Conservation (phyloP, 768 basidiomycete species). For the Tremella yokohamensis region DNA sequence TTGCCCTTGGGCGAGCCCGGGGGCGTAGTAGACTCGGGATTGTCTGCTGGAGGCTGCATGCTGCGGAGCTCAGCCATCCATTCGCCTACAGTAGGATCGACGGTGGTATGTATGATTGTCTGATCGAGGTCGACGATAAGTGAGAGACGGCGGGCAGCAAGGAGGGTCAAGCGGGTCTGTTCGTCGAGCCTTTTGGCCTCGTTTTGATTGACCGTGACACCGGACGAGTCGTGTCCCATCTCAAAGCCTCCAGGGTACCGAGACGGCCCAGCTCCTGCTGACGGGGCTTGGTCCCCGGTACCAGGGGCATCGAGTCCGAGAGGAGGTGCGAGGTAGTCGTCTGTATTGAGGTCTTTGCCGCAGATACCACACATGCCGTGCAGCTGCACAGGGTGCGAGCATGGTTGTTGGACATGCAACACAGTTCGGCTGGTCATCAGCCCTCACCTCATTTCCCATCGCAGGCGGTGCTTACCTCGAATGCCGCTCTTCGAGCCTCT, state of each 20-base stretch:
- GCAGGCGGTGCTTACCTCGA: conserved; percentile 20
- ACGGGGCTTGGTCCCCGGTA: too few species aligned
- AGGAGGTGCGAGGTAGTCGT: conserved; percentile 43
- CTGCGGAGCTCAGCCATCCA: conserved; percentile 67
- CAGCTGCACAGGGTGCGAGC: conserved; percentile 90
- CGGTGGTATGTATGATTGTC: conserved; percentile 96
- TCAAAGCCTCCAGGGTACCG: conserved; percentile 31
- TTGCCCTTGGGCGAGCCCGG: conserved; percentile 26
- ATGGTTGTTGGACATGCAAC: conserved; percentile 76
- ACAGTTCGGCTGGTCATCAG: conserved; percentile 34
- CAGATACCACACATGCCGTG: conserved; percentile 89
- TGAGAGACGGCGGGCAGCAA: conserved; percentile 72
- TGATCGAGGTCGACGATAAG: conserved; percentile 99
- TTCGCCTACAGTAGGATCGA: conserved; percentile 96
- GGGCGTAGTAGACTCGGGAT: not conserved
- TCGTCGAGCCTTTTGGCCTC: conserved; percentile 86
- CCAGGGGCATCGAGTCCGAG: not conserved
- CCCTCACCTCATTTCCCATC: not conserved
- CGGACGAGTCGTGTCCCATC: conserved; percentile 89
- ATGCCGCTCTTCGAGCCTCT: conserved; percentile 24
- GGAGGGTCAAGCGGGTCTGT: conserved; percentile 73
- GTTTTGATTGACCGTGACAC: conserved; percentile 78
- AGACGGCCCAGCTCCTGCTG: conserved; percentile 27
- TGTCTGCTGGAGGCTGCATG: not conserved
- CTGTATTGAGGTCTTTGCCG: conserved; percentile 79